phyloP scores from a whole-genome alignment of 305 asterid genomes.

The Withania somnifera region DNA sequence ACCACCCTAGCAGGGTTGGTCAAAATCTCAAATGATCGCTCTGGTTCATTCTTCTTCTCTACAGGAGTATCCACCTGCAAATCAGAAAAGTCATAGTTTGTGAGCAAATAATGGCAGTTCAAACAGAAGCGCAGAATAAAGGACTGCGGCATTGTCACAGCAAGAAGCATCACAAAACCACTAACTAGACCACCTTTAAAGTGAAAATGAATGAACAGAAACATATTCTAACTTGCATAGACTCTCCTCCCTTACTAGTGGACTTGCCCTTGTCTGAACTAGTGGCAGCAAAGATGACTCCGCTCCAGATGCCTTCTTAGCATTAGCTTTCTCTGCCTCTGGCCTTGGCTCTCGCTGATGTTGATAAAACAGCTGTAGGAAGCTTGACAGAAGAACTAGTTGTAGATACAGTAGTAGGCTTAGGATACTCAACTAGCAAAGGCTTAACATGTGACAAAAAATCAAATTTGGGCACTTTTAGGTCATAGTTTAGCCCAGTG shows the following conservation, averaged over 20 bases:
- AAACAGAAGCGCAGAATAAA: neutral
- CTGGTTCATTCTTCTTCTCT: conserved; percentile 75
- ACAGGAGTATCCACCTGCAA: conserved; percentile 49
- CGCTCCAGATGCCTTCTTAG: conserved; percentile 36
- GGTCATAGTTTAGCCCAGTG: conserved; percentile 75
- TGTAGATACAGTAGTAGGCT: conserved; percentile 74
- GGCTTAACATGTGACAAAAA: conserved; percentile 91
- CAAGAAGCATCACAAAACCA: neutral
- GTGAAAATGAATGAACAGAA: neutral
- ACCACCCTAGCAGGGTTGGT: conserved; percentile 92
- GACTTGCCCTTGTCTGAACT: conserved; percentile 48
- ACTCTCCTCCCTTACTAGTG: conserved; percentile 55
- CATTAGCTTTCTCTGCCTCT: conserved; percentile 62
- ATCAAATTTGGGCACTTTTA: conserved; percentile 85
- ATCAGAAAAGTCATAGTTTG: neutral
- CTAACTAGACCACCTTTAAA: neutral
- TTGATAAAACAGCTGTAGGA: conserved; percentile 87
- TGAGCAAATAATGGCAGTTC: neutral
- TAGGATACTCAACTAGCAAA: conserved; percentile 81
- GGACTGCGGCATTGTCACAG: neutral
- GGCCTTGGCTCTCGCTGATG: conserved; percentile 86
- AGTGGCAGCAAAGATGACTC: conserved; percentile 28
- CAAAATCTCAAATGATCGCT: conserved; percentile 62
- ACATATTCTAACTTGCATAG: conserved; percentile 54
- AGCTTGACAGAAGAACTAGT: conserved; percentile 75